Conservation (phyloP, 1,284 basidiomycete species). For the Pholiota adiposa region DNA sequence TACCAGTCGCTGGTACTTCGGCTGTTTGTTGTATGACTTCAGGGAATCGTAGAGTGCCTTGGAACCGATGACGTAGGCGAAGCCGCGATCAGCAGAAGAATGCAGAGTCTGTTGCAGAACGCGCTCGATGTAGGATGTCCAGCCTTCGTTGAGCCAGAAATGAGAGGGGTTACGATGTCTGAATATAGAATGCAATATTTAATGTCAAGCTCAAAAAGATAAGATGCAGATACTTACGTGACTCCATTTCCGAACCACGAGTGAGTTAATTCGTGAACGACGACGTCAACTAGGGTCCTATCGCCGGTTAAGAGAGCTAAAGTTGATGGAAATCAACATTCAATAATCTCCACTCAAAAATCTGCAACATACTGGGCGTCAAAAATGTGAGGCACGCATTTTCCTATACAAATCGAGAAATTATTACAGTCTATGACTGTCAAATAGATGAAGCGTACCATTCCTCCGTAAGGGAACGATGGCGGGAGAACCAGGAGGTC, state of each 20-base stretch:
- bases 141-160: constrained; percentile 95
- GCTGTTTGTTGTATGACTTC: constrained; percentile 57
- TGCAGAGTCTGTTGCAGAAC: constrained; percentile 79
- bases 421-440: too few relatives aligned
- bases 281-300: constrained; percentile 84
- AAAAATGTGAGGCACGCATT: constrained; percentile 87
- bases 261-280: constrained; percentile 80
- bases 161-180: constrained; percentile 74
- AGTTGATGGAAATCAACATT: not conserved
- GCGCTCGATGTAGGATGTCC: constrained; percentile 95
- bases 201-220: not conserved
- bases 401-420: constrained; percentile 59
- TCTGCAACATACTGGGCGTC: constrained; percentile 71
- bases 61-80: constrained; percentile 78
- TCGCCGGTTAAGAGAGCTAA: constrained; percentile 83
- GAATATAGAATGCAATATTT: constrained; percentile 25
- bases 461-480: constrained; percentile 92
- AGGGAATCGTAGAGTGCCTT: constrained; percentile 80
- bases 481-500: constrained; percentile 93
- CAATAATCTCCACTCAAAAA: not conserved
- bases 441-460: constrained; percentile 51
- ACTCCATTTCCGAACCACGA: constrained; percentile 90
- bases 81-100: constrained; percentile 81
- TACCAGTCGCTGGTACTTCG: constrained; percentile 85
- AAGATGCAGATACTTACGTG: constrained; percentile 47